These are phyloP conservation scores for Phytopythium sindhum DNA, from an alignment of 352 stramenopile genomes.

Conservation along the genomic window DNA sequence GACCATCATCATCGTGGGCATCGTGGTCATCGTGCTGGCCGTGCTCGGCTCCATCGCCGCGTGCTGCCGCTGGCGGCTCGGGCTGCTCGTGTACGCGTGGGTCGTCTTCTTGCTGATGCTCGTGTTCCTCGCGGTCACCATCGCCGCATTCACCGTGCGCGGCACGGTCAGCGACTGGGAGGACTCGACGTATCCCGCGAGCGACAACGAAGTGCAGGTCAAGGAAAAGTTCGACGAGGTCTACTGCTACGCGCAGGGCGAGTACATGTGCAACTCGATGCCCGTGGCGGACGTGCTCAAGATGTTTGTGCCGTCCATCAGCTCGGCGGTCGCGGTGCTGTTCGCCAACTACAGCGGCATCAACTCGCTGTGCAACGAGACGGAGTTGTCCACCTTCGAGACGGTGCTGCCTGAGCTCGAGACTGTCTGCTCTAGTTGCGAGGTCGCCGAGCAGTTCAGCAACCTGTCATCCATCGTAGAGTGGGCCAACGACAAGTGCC, in stretches of 20 bases:
- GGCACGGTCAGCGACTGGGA: constrained; percentile 47
- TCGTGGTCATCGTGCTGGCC: constrained; percentile 53
- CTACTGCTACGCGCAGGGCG: constrained; percentile 75
- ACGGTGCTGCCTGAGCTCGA: constrained; percentile 27
- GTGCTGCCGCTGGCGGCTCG: constrained; percentile 50
- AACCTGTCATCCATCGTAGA: constrained; percentile 75
- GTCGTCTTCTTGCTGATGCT: constrained; percentile 52
- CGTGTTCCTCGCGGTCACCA: constrained; percentile 42
- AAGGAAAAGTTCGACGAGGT: constrained; percentile 61
- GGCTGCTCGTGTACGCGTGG: constrained; percentile 53
- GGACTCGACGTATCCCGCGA: constrained; percentile 41
- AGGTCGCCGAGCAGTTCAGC: constrained; percentile 43
- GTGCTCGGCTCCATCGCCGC: constrained; percentile 54
- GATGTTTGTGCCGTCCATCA: constrained; percentile 46
- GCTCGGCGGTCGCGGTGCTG: constrained; percentile 25
- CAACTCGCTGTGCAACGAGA: constrained; percentile 48
- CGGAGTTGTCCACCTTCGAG: background rate
- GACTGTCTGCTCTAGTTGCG: constrained; percentile 49
- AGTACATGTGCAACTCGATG: constrained; percentile 64
- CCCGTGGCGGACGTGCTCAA: constrained; percentile 43
- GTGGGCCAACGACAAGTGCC: constrained; percentile 78
- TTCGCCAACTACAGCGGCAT: constrained; percentile 49
- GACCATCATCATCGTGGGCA: constrained; percentile 45
- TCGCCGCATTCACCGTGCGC: constrained; percentile 42
- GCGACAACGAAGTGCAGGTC: constrained; percentile 37